Conservation (phyloP, 306 rosid genomes). For the Trichosanthes truncata region DNA sequence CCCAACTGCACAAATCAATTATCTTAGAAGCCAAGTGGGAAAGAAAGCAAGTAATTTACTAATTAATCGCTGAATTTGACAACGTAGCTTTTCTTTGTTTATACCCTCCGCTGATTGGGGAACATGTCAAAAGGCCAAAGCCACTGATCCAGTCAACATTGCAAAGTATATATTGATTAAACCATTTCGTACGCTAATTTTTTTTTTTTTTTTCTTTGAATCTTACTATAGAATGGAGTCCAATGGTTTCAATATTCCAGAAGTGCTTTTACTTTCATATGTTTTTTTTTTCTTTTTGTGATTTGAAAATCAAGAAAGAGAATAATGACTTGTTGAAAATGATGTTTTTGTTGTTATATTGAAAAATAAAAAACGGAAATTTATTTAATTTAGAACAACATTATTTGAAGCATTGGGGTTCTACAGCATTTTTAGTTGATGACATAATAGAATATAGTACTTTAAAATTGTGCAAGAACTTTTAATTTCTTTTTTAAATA, state of each 20-base stretch:
- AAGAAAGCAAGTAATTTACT: neutral
- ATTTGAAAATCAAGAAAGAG: neutral
- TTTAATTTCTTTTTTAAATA: neutral
- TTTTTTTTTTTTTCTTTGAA: no score
- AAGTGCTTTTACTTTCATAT: neutral
- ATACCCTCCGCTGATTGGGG: constrained; percentile 5
- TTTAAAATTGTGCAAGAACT: neutral
- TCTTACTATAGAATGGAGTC: neutral
- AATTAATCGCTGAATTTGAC: neutral
- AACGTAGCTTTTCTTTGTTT: neutral
- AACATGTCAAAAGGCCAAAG: neutral
- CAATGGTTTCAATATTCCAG: neutral
- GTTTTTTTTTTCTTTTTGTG: neutral
- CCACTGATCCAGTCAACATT: neutral
- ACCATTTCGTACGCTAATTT: neutral
- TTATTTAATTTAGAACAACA: neutral
- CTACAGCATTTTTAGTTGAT: neutral
- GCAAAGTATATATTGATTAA: neutral
- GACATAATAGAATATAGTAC: neutral
- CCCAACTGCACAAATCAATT: neutral
- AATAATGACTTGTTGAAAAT: neutral
- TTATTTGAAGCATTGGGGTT: neutral
- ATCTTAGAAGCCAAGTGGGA: neutral
- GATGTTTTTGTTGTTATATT: neutral
- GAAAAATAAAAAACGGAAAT: neutral